Base-by-base conservation (phyloP, 495 filamentous ascomycete genomes). In the Penicillium daleae region DNA sequence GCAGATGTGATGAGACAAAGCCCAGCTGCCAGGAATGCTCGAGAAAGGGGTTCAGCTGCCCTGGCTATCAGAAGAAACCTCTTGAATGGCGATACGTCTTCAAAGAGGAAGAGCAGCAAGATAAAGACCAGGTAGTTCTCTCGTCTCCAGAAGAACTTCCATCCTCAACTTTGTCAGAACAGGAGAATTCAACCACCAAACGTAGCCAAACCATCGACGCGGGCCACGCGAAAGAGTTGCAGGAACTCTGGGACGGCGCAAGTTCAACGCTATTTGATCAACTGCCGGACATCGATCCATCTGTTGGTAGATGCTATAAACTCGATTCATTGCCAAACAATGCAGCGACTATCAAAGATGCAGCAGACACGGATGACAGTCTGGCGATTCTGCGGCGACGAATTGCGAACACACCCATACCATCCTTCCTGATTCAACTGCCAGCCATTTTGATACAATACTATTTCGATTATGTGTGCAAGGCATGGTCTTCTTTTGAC, bases 401-500 rank as follows among this genome's bases (percentile, higher is more conserved):
- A 50, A 49, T 71, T 24, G 56, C 63, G n/a, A 63, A 57, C 26
- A 64, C 66, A 46, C 35, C 63, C 1, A 61, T 71, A 32, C 69
- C 69, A 26, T 66, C 66, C 1, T 69, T 71, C 21, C 59, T 71
- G 12, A 71, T 71, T 27, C 65, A 71, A 37, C 61, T 69, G 48
- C 68, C 68, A 33, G 66, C 63, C 21, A 71, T 69, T 24, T 17
- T 71, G 19, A 66, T 71, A n/a, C 66, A 71, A 46, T 71, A 71
- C 32, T 71, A 69, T 27, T 71, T 71, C 29, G 66, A 69, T 54
- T 66, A 66, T 8, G 69, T 71, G 19, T 71, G 69, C 61, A 71
- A 69, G 37, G 60, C 67, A 29, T 71, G 69, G 69, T 71, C 69
- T 27, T 71, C 69, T 7, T 71, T 71, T 56, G 66, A 71, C 56